Evolutionary conservation across 176 grass and related monocot genomes (phyloP).

Genomic region (Avena insularis): DNA sequence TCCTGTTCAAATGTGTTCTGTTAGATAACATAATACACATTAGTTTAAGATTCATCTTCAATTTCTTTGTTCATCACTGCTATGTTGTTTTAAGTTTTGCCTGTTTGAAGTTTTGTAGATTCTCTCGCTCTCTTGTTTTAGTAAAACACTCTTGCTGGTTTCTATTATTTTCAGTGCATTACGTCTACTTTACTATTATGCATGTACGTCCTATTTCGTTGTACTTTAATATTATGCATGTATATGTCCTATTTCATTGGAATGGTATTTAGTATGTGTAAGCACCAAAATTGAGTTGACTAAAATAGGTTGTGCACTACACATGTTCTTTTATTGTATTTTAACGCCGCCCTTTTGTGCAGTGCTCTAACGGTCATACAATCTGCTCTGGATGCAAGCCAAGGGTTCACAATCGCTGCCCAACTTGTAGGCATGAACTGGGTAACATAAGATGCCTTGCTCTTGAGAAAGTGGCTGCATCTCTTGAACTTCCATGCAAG

Average conservation of each 20-base stretch:
- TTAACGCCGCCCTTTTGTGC: conserved; percentile 42
- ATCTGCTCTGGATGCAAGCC: conserved; percentile 66
- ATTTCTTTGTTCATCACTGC: background rate
- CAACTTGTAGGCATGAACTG: conserved; percentile 67
- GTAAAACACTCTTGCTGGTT: background rate
- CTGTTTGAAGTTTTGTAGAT: background rate
- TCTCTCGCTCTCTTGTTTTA: background rate
- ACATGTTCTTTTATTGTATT: conserved; percentile 22
- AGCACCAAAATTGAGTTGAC: background rate
- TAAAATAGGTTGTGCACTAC: background rate
- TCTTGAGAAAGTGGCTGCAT: conserved; percentile 69
- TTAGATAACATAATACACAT: background rate
- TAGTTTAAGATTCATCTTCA: conserved; percentile 35
- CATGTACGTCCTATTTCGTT: background rate
- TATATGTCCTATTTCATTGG: conserved; percentile 1
- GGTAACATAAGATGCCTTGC: conserved; percentile 70
- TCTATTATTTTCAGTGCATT: conserved; percentile 21
- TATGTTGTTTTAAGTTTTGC: background rate
- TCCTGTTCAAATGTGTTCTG: background rate
- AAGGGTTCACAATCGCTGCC: conserved; percentile 65
- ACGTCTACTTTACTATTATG: background rate
- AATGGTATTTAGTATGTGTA: conserved; percentile 24
- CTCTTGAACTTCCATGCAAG: conserved; percentile 69
- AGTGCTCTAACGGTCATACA: conserved; percentile 68
- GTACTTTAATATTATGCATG: background rate